These are phyloP conservation scores for Exophiala aquamarina DNA, from an alignment of 2,329 filamentous ascomycete species.

Conservation along the genomic window DNA sequence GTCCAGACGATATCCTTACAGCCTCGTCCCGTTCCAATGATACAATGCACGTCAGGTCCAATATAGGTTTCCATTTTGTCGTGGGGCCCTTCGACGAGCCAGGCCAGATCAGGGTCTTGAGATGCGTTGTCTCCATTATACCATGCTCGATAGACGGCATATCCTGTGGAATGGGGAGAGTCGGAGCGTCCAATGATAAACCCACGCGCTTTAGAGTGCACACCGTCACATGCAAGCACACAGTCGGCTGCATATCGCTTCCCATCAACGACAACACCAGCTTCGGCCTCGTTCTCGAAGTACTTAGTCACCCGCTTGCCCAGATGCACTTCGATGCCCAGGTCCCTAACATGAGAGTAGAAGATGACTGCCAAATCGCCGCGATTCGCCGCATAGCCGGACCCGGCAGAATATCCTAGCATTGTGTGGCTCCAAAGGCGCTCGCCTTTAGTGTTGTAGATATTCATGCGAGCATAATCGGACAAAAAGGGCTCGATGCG, in stretches of 20 bases:
- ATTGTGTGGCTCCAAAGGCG: conserved; percentile 32
- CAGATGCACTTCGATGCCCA: conserved; percentile 56
- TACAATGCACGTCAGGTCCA: conserved; percentile 7
- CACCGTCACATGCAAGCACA: conserved; percentile 11
- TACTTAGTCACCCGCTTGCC: conserved; percentile 53
- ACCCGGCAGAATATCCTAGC: conserved; percentile 8
- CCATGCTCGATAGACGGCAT: conserved; percentile 29
- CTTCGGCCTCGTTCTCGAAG: conserved; percentile 52
- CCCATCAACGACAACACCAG: conserved; percentile 49
- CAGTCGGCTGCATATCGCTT: neutral
- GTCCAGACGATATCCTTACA: neutral
- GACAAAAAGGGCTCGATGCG: conserved; percentile 2
- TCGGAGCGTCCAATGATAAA: conserved; percentile 30
- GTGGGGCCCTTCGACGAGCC: conserved; percentile 5
- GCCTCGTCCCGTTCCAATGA: conserved; percentile 8
- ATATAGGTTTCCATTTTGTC: conserved; percentile 13
- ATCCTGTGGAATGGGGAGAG: conserved; percentile 30
- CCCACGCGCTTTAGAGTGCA: conserved; percentile 8
- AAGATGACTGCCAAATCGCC: conserved; percentile 25
- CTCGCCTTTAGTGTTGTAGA: conserved; percentile 34
- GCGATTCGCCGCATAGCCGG: conserved; percentile 31
- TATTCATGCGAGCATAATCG: conserved; percentile 27
- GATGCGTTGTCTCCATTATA: too few relatives aligned
- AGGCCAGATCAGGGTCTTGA: conserved; percentile 1
- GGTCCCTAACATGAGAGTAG: conserved; percentile 56